Evolutionary conservation across 805 yeast species (phyloP).

Genomic region (Brettanomyces nanus): DNA sequence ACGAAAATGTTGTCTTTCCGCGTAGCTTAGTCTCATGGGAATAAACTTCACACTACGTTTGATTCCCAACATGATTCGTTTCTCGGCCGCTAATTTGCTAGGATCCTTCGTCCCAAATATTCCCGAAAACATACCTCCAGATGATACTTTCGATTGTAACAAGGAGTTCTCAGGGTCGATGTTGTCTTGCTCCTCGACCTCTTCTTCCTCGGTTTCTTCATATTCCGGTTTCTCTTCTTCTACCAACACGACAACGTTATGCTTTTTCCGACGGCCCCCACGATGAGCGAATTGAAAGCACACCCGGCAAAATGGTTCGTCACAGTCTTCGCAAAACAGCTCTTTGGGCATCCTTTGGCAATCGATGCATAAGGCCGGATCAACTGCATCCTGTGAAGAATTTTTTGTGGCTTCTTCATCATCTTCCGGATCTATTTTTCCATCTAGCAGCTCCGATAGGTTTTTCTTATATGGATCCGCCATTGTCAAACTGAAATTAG

Average conservation of each 20-base stretch:
- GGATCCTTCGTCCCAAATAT: conserved; percentile 13
- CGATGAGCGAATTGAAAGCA: conserved; percentile 63
- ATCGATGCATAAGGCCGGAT: conserved; percentile 48
- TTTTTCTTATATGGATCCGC: too few species aligned
- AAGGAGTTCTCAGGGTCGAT: conserved; percentile 12
- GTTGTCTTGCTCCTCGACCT: conserved; percentile 8
- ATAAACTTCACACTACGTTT: conserved; percentile 43
- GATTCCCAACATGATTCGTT: conserved; percentile 26
- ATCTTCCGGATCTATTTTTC: conserved; percentile 14
- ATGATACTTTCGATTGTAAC: conserved; percentile 8
- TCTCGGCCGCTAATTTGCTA: conserved; percentile 1
- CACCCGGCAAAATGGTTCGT: conserved; percentile 60
- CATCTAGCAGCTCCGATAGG: conserved; percentile 21
- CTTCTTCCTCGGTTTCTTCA: conserved; percentile 11
- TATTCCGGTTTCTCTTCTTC: conserved; percentile 10
- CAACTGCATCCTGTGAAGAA: conserved; percentile 12
- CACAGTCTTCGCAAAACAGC: conserved; percentile 52
- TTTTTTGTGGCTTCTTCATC: conserved; percentile 5
- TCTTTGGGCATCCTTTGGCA: conserved; percentile 70
- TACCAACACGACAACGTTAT: conserved; percentile 25
- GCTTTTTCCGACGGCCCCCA: conserved; percentile 53
- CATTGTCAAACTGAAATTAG: too few species aligned
- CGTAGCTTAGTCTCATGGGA: conserved; percentile 59
- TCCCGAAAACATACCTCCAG: not conserved
- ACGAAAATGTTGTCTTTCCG: conserved; percentile 61